Base-by-base conservation (phyloP, 371 early-diverging fungal species). In the Dentiscutata heterogama region DNA sequence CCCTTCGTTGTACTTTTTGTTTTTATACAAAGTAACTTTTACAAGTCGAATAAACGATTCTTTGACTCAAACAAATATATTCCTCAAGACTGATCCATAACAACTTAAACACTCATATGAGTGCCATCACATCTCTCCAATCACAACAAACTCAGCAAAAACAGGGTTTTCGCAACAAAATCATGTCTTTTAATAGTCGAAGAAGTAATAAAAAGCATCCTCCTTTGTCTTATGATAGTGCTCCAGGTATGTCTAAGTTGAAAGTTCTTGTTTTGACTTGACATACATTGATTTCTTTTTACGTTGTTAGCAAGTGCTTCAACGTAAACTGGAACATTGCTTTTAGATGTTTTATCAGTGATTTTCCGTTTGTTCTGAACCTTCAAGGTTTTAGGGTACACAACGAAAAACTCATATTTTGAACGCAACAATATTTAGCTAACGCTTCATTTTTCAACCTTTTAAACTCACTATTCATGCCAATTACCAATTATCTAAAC, bases 181-280 rank as follows among this genome's bases (percentile, higher is more conserved):
- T 79, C 67, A 79, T 79, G 80, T 68, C 67, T 31, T 79, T 67
- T 67, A 79, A 64, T 79, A 51, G 31, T 39, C 70, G 46, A 63
- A 60, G 22, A 53, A 79, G 50, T n/a, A 63, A 51, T 54, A 79
- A 79, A 53, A 68, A 79, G 35, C 56, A 20, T 27, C 35, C 70
- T 51, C 35, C 46, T 31, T 53, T 56, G n/a, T 68, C 22, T 51
- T 79, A 79, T 54, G 54, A 79, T 79, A 79, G 68, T 68, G 80
- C 80, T 25, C 68, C 80, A 53, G 80, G 80, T 79, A 79, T 68
- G 80, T 54, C 11, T 7, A 42, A 22, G 51, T 39, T 29, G 16
- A 74, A 29, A 16, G 20, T 50, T 72, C 50, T 27, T 72, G 1
- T 46, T 74, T 27, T 53, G 8, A 25, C 35, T 73, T 56, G 0